These are phyloP conservation scores for Colletotrichum melonis DNA, from an alignment of 2,329 filamentous ascomycete species.

Conservation along the genomic window DNA sequence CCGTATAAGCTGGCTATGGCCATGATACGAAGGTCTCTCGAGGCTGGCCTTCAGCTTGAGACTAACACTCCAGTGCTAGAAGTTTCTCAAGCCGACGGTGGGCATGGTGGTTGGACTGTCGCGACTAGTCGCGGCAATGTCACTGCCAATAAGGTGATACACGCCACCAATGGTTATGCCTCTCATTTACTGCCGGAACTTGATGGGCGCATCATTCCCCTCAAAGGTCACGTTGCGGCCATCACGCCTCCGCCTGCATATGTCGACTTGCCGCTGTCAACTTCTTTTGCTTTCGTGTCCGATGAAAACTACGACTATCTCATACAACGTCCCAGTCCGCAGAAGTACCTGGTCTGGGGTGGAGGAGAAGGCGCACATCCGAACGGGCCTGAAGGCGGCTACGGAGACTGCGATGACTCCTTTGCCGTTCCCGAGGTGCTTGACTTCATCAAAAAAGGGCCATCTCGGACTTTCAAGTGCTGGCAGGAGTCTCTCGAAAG, in stretches of 20 bases:
- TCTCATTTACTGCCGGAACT: not conserved
- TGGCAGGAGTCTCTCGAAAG: not conserved
- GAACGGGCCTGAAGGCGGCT: not conserved
- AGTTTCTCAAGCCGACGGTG: not conserved
- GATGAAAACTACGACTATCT: not conserved
- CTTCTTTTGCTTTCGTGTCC: not conserved
- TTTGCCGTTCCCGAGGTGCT: not conserved
- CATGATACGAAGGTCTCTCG: not conserved
- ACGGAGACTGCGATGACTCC: not conserved
- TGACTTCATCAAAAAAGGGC: not conserved
- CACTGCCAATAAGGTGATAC: not conserved
- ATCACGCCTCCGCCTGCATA: not conserved
- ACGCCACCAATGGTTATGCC: not conserved
- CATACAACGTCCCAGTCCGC: not conserved
- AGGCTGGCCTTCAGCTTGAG: not conserved
- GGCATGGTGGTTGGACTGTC: not conserved
- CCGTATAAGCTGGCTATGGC: not conserved
- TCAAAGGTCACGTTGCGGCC: not conserved
- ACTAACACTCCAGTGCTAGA: not conserved
- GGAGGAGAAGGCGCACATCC: not conserved
- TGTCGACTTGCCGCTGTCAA: not conserved
- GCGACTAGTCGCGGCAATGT: not conserved
- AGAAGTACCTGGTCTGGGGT: not conserved
- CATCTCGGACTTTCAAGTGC: not conserved
- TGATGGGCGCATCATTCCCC: not conserved